phyloP scores from a whole-genome alignment of 306 rosid genomes.

The Clitoria ternatea region DNA sequence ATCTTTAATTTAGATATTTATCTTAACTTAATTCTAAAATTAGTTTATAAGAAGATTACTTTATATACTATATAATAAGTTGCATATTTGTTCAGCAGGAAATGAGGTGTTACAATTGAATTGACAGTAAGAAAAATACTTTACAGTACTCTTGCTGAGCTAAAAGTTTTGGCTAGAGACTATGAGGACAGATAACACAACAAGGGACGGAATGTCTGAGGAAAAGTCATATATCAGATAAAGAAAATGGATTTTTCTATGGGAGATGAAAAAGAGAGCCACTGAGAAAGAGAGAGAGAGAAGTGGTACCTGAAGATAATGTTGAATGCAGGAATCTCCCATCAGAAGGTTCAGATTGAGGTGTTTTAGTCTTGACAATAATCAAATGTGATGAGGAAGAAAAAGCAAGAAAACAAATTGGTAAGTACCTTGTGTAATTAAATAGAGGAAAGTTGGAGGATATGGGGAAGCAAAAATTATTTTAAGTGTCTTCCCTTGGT shows the following conservation, averaged over 20 bases:
- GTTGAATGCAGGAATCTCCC: conserved; percentile 22
- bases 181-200: background rate
- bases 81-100: too few relatives aligned
- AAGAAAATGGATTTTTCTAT: conserved; percentile 30
- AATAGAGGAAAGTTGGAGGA: background rate
- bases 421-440: background rate
- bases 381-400: too few relatives aligned
- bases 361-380: background rate
- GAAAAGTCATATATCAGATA: conserved; percentile 28
- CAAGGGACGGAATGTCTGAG: conserved; percentile 27
- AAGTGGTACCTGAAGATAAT: conserved; percentile 28
- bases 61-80: too few relatives aligned
- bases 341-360: conserved; percentile 10
- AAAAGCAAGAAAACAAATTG: background rate
- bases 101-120: too few relatives aligned
- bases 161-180: background rate
- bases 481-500: background rate
- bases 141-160: too few relatives aligned
- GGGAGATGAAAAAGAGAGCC: background rate
- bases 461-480: background rate
- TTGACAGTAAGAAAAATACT: too few relatives aligned
- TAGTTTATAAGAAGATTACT: too few relatives aligned
- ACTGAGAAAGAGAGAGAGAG: background rate
- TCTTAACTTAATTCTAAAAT: too few relatives aligned
- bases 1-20: too few relatives aligned